phyloP scores from a whole-genome alignment of 2,329 filamentous ascomycete species.

The Penicillium sp. region DNA sequence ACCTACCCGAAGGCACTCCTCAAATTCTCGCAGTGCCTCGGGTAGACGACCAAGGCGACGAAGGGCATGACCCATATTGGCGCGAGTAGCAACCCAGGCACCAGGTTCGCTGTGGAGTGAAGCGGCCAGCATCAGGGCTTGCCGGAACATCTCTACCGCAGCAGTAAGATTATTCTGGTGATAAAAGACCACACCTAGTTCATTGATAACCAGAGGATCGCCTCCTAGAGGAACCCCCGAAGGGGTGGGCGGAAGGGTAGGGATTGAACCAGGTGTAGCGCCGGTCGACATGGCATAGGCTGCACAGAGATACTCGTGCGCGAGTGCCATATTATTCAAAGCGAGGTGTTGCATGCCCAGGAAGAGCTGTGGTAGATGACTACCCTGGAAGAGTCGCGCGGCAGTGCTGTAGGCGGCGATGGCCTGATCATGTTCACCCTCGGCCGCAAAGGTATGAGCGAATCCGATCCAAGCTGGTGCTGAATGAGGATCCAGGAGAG shows the following conservation, averaged over 20 bases:
- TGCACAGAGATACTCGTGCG: slow-evolving; percentile 91
- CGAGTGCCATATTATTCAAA: slow-evolving; percentile 90
- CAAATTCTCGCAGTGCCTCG: slow-evolving; percentile 79
- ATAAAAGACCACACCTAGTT: slow-evolving; percentile 95
- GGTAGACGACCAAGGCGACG: slow-evolving; percentile 72
- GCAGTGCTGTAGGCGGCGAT: slow-evolving; percentile 98
- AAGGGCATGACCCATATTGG: slow-evolving; percentile 88
- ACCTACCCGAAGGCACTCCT: slow-evolving; percentile 82
- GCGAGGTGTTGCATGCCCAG: slow-evolving; percentile 98
- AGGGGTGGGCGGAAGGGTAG: slow-evolving; percentile 34
- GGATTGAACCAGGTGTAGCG: slow-evolving; percentile 38
- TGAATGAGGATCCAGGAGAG: slow-evolving; percentile 96
- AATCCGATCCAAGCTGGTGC: slow-evolving; percentile 99
- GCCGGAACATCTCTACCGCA: slow-evolving; percentile 77
- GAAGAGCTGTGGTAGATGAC: slow-evolving; percentile 93
- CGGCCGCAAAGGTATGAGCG: slow-evolving; percentile 95
- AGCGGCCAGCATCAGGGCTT: slow-evolving; percentile 76
- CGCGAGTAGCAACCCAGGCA: slow-evolving; percentile 82
- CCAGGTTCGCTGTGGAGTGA: slow-evolving; percentile 82
- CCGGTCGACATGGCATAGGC: slow-evolving; percentile 70
- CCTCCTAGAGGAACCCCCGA: slow-evolving; percentile 43
- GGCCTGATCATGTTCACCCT: slow-evolving; percentile 97
- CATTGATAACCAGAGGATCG: slow-evolving; percentile 90
- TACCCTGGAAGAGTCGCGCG: slow-evolving; percentile 92
- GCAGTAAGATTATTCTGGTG: slow-evolving; percentile 81